Conservation (phyloP, 2,329 filamentous ascomycete species). For the Gremmenia infestans region DNA sequence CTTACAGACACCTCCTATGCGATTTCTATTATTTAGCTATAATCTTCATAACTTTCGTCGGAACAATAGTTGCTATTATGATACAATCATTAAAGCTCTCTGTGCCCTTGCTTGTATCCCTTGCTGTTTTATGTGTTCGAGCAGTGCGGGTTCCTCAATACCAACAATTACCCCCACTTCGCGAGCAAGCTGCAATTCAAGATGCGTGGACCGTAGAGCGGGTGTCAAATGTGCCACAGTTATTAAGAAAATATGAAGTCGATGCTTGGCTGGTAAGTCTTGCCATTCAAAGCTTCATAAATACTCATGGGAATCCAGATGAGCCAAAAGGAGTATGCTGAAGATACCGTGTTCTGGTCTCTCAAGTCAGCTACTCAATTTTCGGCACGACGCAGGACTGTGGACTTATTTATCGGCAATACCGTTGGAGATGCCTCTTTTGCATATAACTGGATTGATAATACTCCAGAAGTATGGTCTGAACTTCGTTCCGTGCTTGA, state of each 20-base stretch:
- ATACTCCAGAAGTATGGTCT: slow-evolving; percentile 40
- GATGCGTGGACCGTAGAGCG: slow-evolving; percentile 42
- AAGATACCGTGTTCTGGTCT: slow-evolving; percentile 48
- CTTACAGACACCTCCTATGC: too few species aligned
- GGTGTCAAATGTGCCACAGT: slow-evolving; percentile 36
- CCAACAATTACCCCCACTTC: slow-evolving; percentile 38
- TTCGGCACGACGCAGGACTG: slow-evolving; percentile 45
- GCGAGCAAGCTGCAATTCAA: slow-evolving; percentile 40
- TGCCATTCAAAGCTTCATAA: background rate
- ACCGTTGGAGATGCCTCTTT: slow-evolving; percentile 27
- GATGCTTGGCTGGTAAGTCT: slow-evolving; percentile 44
- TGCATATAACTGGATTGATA: slow-evolving; percentile 43
- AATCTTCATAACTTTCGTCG: too few species aligned
- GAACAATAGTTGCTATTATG: too few species aligned
- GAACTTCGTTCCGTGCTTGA: slow-evolving; percentile 37
- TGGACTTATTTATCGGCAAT: slow-evolving; percentile 44
- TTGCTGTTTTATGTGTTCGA: background rate
- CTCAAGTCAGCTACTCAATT: slow-evolving; percentile 43
- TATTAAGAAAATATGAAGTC: slow-evolving; percentile 41
- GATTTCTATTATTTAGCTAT: too few species aligned
- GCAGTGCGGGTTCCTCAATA: slow-evolving; percentile 22
- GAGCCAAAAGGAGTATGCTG: slow-evolving; percentile 47
- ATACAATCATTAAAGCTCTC: too few species aligned
- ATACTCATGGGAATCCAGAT: slow-evolving; percentile 32
- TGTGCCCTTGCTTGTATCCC: background rate